phyloP scores from a whole-genome alignment of 805 yeast genomes.

The Lipomyces yamanashiensis region DNA sequence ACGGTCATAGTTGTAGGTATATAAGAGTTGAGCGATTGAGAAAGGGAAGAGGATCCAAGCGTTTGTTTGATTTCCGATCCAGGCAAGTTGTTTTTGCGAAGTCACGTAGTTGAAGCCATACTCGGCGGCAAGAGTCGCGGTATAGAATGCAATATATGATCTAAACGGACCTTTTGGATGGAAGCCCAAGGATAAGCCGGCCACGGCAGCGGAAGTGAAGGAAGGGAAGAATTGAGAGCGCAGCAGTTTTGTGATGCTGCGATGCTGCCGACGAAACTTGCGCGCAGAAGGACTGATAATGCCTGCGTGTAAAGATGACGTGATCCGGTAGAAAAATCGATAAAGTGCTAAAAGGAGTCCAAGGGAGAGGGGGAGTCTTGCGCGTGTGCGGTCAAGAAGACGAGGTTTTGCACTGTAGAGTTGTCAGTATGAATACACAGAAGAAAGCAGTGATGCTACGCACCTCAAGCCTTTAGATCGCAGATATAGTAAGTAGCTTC shows the following conservation, averaged over 20 bases:
- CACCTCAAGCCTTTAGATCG: slow-evolving; percentile 1
- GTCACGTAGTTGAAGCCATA: slow-evolving; percentile 45
- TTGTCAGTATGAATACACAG: neutral
- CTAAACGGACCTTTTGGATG: slow-evolving; percentile 41
- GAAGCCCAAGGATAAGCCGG: slow-evolving; percentile 39
- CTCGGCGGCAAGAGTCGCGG: slow-evolving; percentile 45
- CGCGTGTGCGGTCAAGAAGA: slow-evolving; percentile 8
- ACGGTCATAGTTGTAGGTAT: slow-evolving; percentile 45
- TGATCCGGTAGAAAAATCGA: slow-evolving; percentile 15
- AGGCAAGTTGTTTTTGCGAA: slow-evolving; percentile 43
- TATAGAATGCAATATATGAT: slow-evolving; percentile 44
- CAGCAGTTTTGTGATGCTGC: slow-evolving; percentile 17
- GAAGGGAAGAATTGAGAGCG: slow-evolving; percentile 30
- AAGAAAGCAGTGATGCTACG: neutral
- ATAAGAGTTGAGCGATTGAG: slow-evolving; percentile 48
- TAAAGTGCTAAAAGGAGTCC: slow-evolving; percentile 18
- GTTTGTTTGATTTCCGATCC: slow-evolving; percentile 47
- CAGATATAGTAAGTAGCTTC: neutral
- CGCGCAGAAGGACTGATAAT: slow-evolving; percentile 25
- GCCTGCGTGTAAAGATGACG: slow-evolving; percentile 18
- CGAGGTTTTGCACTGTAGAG: slow-evolving; percentile 6
- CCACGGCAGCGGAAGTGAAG: slow-evolving; percentile 37
- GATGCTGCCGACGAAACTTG: slow-evolving; percentile 27
- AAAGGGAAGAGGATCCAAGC: slow-evolving; percentile 50
- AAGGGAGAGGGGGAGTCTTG: slow-evolving; percentile 5